Evolutionary conservation across 805 yeast species (phyloP), one percentile per base, ranked within the genome.

Genomic region (Starmerella cellae): DNA sequence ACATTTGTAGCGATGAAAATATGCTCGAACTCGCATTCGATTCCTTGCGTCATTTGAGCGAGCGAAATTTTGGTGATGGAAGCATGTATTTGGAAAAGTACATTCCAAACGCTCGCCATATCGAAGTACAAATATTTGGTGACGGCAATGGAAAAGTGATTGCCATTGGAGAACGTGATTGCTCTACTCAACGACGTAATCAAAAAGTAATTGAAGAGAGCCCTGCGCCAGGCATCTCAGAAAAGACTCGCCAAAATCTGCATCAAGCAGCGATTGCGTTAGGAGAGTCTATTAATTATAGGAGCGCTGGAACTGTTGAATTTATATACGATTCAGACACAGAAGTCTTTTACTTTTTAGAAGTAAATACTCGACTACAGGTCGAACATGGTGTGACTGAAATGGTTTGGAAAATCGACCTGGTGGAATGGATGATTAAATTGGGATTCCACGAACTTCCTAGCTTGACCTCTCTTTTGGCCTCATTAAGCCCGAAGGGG

Each of bases 181-280:
- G 98, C 66, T 85, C 96, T n/a, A 97, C 91, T 40, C 98, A 88
- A 70, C 82, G 98, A 71, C 82, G 98, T 69, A 97, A 88, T 65
- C 98, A 88, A 68, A 88, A 88, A 66, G 98, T 88, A 40, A 97
- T 88, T 30, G 98, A 88, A 66, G 87, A 91, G 55, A 97, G 97
- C 3, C 97, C 99, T 10, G 96, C 97, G 30, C 79, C 82, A 65
- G 84, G 85, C 47, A 67, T 91, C 55, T 91, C 95, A 20, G 62
- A 68, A 35, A 70, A 69, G 21, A 88, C 85, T 26, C 77, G 98
- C 61, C 85, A 87, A 58, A 88, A 95, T 39, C 91, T 91, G 52
- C 71, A 91, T 57, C 74, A 82, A 33, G 97, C 91, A 60, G 98
- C 98, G 19, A 97, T 88, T 48, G 83, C 73, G 61, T 74, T 88